These are phyloP conservation scores for Pseudocercospora macadamiae DNA, from an alignment of 2,329 filamentous ascomycete species.

Conservation along the genomic window DNA sequence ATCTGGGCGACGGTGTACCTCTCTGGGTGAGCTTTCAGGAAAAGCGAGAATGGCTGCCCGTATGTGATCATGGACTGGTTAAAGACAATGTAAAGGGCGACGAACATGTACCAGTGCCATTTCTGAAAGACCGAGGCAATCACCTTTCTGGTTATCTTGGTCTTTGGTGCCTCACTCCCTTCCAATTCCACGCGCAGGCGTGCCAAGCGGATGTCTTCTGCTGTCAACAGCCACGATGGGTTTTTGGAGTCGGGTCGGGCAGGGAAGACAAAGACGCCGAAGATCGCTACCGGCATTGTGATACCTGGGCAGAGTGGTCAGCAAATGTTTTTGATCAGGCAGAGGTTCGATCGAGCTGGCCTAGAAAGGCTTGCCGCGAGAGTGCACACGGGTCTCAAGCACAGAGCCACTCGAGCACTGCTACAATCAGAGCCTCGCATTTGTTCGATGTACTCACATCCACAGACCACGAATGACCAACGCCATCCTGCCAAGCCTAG, in stretches of 20 bases:
- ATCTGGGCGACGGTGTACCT: neutral
- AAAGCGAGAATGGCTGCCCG: neutral
- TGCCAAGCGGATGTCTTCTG: neutral
- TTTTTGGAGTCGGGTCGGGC: neutral
- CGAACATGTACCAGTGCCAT: neutral
- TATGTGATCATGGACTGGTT: neutral
- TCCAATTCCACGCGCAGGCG: neutral
- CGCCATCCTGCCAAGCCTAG: no score
- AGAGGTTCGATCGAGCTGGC: neutral
- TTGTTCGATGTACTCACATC: no score
- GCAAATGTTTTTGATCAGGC: neutral
- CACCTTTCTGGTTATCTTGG: neutral
- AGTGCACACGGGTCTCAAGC: no score
- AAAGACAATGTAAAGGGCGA: neutral
- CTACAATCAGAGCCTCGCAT: no score
- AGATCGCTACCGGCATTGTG: no score
- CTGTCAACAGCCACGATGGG: neutral
- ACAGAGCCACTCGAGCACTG: no score
- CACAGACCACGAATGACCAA: no score
- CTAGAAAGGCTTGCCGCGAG: no score
- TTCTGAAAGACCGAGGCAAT: neutral
- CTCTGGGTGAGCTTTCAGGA: neutral
- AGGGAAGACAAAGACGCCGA: neutral
- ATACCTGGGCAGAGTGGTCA: neutral
- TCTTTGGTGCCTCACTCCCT: neutral